Evolutionary conservation across 495 filamentous ascomycete genomes (phyloP).

Genomic region (Staphylotrichum longicolle): DNA sequence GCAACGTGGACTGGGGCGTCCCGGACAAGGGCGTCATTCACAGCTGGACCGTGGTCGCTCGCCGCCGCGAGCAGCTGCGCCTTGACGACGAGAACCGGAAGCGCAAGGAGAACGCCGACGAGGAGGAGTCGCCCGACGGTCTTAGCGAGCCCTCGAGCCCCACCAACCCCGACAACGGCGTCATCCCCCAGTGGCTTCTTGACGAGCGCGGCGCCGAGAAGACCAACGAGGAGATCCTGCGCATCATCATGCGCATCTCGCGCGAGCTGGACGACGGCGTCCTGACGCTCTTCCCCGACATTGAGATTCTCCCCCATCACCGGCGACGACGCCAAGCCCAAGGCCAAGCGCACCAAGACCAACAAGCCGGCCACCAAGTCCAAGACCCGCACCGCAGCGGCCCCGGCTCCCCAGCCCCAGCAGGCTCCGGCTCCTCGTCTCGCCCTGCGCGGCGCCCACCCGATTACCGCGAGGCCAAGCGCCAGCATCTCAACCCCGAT

Average conservation of each 20-base stretch:
- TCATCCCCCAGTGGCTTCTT: conserved; percentile 47
- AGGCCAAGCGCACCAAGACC: conserved; percentile 15
- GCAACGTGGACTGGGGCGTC: conserved; percentile 30
- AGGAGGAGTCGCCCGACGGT: conserved; percentile 26
- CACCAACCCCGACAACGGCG: conserved; percentile 31
- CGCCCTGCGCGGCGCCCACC: no score
- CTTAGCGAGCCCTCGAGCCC: conserved; percentile 7
- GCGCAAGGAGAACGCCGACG: conserved; percentile 32
- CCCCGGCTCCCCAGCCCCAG: no score
- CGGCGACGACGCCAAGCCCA: conserved; percentile 19
- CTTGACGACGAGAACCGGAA: conserved; percentile 34
- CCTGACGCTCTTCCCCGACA: conserved; percentile 55
- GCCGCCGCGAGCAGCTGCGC: conserved; percentile 54
- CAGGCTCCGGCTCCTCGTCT: no score
- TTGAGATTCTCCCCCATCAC: conserved; percentile 65
- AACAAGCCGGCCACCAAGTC: conserved; percentile 9
- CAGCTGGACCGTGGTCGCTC: conserved; percentile 48
- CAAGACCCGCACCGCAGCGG: not conserved
- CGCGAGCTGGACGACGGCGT: conserved; percentile 30
- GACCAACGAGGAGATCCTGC: conserved; percentile 36
- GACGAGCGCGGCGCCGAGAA: conserved; percentile 36
- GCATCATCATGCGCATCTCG: conserved; percentile 38
- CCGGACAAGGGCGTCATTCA: conserved; percentile 40
- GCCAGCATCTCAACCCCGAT: no score
- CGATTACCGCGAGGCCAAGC: no score